Base-by-base conservation (phyloP, 768 basidiomycete genomes). In the Trichaptum fuscoviolaceum region DNA sequence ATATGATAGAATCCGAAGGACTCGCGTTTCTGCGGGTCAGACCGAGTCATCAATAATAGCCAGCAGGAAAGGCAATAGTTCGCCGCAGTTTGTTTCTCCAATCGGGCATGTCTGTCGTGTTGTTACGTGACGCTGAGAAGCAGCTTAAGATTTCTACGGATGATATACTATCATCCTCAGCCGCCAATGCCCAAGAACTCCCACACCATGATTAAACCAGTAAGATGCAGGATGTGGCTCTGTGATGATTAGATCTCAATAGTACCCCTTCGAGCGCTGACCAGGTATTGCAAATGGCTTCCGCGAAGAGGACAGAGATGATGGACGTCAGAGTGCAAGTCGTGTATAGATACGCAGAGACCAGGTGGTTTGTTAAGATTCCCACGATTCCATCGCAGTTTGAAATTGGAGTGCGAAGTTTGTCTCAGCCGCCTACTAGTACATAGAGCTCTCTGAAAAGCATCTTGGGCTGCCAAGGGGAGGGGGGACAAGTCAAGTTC, bases 71-170 rank as follows among this genome's bases (percentile, higher is more conserved):
- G 42, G 42, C 42, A 52, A 12, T 20, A 52, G 42, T 52, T 20
- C 42, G 42, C 42, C 42, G 42, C 42, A 52, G 42, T 52, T 52
- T 52, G 42, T 52, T 52, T 52, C 42, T 52, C 42, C 42, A 52
- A 52, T 52, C 42, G 42, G 42, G 42, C 42, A 52, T 52, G 15
- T 12, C 42, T 52, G 20, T 3, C 42, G 42, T 52, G 30, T 30
- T 30, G 2, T 2, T 5, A 52, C 42, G 42, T 52, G 10, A 20
- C 42, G 42, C 42, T 20, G 42, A 52, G 42, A 52, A 52, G 42
- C 20, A 52, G 42, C 42, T 4, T 52, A 20, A 52, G 42, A 52
- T 15, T 12, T 52, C 42, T 15, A 52, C 42, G 42, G 42, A 52
- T 52, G 42, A 52, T 52, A 52, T 52, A 52, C 42, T 52, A 52